A percentile compares a stretch with the other conserved stretches of the same genome.
phyloP scores from a whole-genome alignment of 495 filamentous ascomycete species.

The Aspergillus conjunctus region DNA sequence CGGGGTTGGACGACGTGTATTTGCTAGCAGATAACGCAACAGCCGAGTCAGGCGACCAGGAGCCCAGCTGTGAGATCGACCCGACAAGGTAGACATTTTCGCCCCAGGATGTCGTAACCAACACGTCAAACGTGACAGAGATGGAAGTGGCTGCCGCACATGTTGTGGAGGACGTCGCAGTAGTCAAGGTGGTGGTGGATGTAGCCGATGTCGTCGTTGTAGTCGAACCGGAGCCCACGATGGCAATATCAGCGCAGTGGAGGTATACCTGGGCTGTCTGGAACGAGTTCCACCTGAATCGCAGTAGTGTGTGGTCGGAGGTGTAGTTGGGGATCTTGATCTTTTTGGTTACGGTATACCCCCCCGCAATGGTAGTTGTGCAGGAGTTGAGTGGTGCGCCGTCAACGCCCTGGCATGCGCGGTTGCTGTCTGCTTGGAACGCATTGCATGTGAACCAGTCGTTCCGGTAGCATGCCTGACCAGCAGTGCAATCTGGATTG shows the following conservation, averaged over 20 bases:
- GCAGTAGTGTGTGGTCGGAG: constrained; percentile 53
- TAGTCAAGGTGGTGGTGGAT: neutral
- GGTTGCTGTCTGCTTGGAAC: constrained; percentile 31
- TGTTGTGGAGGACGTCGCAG: constrained; percentile 3
- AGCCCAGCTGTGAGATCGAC: constrained; percentile 54
- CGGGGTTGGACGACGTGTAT: constrained; percentile 61
- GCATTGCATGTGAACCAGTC: constrained; percentile 62
- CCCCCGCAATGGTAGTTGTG: constrained; percentile 54
- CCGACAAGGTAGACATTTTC: constrained; percentile 64
- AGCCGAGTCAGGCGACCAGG: constrained; percentile 55
- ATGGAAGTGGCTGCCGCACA: constrained; percentile 48
- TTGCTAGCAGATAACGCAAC: constrained; percentile 53
- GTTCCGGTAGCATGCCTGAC: constrained; percentile 52
- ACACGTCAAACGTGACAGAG: constrained; percentile 61
- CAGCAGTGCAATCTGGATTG: constrained; percentile 52
- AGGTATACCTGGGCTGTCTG: constrained; percentile 60
- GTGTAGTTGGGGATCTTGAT: constrained; percentile 51
- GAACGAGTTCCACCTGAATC: constrained; percentile 59
- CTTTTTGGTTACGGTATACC: constrained; percentile 58
- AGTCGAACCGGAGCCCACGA: constrained; percentile 5
- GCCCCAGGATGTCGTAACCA: constrained; percentile 55
- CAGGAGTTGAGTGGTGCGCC: constrained; percentile 47
- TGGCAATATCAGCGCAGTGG: constrained; percentile 52
- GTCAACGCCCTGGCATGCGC: constrained; percentile 54
- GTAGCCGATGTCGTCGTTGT: neutral